These are phyloP conservation scores for Chlorella ohadii DNA, from an alignment of 139 green algal genomes.

Conservation along the genomic window DNA sequence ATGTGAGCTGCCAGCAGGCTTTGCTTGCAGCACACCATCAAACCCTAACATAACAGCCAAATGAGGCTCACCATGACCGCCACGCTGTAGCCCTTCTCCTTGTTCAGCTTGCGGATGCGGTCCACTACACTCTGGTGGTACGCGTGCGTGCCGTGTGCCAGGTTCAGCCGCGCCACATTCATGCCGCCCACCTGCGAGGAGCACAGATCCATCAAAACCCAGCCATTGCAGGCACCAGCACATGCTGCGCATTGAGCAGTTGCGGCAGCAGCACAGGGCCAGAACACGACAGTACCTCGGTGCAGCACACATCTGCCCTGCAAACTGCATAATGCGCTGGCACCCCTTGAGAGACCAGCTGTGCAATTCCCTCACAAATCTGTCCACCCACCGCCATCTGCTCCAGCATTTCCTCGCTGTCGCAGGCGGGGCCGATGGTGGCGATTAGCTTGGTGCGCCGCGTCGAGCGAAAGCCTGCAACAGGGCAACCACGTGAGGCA, in stretches of 20 bases:
- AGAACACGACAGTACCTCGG: too few species aligned
- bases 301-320: too few species aligned
- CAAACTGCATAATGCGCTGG: too few species aligned
- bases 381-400: constrained; percentile 48
- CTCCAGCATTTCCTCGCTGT: constrained; percentile 60
- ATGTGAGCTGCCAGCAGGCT: too few species aligned
- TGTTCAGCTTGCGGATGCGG: constrained; percentile 74
- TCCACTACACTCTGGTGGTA: constrained; percentile 74
- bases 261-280: too few species aligned
- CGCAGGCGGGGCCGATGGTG: constrained; percentile 77
- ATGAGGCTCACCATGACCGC: constrained; percentile 19
- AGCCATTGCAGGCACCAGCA: too few species aligned
- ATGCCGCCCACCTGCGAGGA: constrained; percentile 54
- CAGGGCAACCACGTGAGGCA: background rate
- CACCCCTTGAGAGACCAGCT: too few species aligned
- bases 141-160: constrained; percentile 68
- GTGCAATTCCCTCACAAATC: too few species aligned
- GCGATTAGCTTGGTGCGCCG: constrained; percentile 77
- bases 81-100: constrained; percentile 69
- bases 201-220: too few species aligned
- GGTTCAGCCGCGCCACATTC: constrained; percentile 77
- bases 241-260: too few species aligned
- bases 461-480: constrained; percentile 55
- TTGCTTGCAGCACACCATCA: constrained; percentile 51
- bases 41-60: background rate